Conservation (phyloP, 2,329 filamentous ascomycete genomes). For the Tolypocladium tropicale region DNA sequence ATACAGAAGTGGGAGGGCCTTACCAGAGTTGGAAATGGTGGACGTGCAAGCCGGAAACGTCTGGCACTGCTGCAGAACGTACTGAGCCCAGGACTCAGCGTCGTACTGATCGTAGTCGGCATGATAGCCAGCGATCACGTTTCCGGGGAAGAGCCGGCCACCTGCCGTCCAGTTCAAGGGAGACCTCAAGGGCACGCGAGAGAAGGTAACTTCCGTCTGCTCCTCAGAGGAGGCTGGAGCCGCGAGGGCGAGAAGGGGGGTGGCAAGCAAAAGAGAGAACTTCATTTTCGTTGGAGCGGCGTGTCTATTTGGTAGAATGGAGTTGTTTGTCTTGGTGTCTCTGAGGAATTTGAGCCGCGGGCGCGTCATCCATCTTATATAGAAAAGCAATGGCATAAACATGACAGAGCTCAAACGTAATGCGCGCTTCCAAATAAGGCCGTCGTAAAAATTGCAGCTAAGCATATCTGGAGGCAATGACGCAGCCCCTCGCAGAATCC, state of each 20-base stretch:
- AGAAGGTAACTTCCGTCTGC: neutral
- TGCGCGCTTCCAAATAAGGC: no score
- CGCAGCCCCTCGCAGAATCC: no score
- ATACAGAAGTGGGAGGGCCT: neutral
- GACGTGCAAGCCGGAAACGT: neutral
- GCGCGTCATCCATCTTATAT: neutral
- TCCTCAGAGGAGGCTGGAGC: neutral
- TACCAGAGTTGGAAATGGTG: neutral
- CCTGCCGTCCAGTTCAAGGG: neutral
- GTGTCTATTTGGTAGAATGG: no score
- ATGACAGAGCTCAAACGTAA: no score
- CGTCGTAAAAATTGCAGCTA: no score
- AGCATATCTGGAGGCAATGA: no score
- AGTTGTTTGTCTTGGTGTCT: no score
- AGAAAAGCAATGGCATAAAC: no score
- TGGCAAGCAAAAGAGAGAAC: neutral
- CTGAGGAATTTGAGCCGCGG: no score
- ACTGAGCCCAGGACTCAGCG: neutral
- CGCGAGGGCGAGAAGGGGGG: neutral
- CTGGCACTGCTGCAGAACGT: neutral
- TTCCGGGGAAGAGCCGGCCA: neutral
- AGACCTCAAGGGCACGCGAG: neutral
- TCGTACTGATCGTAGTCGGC: neutral
- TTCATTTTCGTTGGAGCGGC: neutral
- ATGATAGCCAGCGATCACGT: neutral